Conservation (phyloP, 164 flowering plant species). For the Buxus sempervirens region DNA sequence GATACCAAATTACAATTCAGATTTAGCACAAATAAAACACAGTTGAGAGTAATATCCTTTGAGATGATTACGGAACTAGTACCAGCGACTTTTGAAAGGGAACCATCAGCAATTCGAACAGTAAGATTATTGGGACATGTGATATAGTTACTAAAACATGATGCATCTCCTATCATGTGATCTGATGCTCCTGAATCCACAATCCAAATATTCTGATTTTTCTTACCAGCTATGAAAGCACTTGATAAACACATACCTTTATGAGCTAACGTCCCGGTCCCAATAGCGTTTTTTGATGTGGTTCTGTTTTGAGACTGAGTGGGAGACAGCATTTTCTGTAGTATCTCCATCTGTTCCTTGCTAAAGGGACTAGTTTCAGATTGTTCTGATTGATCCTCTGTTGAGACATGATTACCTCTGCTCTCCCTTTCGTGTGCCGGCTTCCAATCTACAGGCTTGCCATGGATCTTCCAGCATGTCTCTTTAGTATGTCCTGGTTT, state of each 20-base stretch:
- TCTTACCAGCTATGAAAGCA: not conserved
- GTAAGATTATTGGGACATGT: not conserved
- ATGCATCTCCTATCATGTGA: conserved; percentile 11
- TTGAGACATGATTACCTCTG: not conserved
- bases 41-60: not conserved
- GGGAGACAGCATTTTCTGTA: not conserved
- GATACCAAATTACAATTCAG: not conserved
- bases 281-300: not conserved
- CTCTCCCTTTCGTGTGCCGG: conserved; percentile 2
- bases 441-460: no score
- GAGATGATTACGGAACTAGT: not conserved
- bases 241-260: not conserved
- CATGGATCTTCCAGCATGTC: not conserved
- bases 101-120: not conserved
- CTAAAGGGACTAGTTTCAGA: not conserved
- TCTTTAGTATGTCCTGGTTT: not conserved
- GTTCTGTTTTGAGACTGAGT: not conserved
- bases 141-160: not conserved
- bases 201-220: conserved; percentile 2
- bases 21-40: not conserved
- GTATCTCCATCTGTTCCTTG: not conserved
- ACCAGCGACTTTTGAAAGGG: not conserved
- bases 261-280: not conserved
- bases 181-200: conserved; percentile 14
- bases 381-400: not conserved